Evolutionary conservation across 2,329 filamentous ascomycete genomes (phyloP).

Genomic region (Nemania abortiva): DNA sequence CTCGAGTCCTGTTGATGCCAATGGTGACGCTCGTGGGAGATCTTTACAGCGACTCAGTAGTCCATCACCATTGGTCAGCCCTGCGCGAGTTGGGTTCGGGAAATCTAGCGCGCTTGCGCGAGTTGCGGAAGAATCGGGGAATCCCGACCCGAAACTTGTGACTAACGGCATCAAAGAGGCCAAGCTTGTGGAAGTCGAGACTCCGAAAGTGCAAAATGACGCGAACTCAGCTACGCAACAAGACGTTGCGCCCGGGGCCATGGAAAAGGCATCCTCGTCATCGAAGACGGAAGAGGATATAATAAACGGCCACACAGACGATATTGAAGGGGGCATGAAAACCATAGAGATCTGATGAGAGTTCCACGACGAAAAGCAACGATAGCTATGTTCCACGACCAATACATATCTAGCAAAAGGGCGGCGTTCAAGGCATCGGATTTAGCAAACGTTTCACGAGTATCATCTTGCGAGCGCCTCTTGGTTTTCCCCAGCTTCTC

Average conservation of each 20-base stretch:
- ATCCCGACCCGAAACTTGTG: slow-evolving; percentile 44
- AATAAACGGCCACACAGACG: slow-evolving; percentile 59
- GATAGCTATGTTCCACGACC: slow-evolving; percentile 47
- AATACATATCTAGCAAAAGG: slow-evolving; percentile 47
- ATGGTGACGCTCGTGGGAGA: slow-evolving; percentile 73
- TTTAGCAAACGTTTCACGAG: slow-evolving; percentile 38
- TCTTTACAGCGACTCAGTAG: slow-evolving; percentile 77
- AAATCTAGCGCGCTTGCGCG: slow-evolving; percentile 79
- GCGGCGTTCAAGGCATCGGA: slow-evolving; percentile 46
- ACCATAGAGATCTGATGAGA: slow-evolving; percentile 69
- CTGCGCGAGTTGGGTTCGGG: slow-evolving; percentile 73
- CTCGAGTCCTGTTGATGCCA: slow-evolving; percentile 70
- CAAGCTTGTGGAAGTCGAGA: slow-evolving; percentile 69
- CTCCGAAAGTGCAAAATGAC: slow-evolving; percentile 63
- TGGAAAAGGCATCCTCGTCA: slow-evolving; percentile 53
- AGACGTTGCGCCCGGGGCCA: slow-evolving; percentile 46
- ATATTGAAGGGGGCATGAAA: slow-evolving; percentile 67
- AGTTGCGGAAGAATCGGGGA: slow-evolving; percentile 75
- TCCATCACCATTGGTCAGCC: slow-evolving; percentile 72
- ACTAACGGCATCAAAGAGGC: slow-evolving; percentile 57
- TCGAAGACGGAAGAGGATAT: slow-evolving; percentile 47
- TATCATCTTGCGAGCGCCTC: slow-evolving; percentile 34
- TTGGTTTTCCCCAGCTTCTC: slow-evolving; percentile 21
- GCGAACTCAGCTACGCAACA: slow-evolving; percentile 51
- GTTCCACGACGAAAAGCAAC: slow-evolving; percentile 45